These are phyloP conservation scores for Ilex asprella DNA, from an alignment of 257 asterid genomes.

Conservation along the genomic window DNA sequence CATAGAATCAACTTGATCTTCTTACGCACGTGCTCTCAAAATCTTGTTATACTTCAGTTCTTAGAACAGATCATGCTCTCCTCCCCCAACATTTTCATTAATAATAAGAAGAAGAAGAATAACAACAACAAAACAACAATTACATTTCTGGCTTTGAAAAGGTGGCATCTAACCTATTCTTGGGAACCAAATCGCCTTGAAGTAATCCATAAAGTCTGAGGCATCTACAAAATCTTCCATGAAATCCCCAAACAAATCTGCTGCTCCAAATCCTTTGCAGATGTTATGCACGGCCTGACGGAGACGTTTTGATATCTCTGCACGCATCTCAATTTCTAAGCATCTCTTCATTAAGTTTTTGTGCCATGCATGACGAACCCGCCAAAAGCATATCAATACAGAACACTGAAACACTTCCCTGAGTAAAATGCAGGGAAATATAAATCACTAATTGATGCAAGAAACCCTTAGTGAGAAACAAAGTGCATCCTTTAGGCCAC, in stretches of 20 bases:
- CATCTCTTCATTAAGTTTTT: slow-evolving; percentile 67
- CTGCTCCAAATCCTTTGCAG: slow-evolving; percentile 48
- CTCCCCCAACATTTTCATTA: too few species aligned
- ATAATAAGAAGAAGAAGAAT: too few species aligned
- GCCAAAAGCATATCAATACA: slow-evolving; percentile 84
- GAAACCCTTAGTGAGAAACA: slow-evolving; percentile 3
- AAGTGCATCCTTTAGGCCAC: background rate
- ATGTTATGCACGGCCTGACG: slow-evolving; percentile 45
- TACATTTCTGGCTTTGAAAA: background rate
- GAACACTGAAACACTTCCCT: slow-evolving; percentile 91
- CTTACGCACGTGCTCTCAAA: too few species aligned
- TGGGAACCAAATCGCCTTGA: slow-evolving; percentile 83
- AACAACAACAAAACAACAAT: too few species aligned
- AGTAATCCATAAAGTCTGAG: slow-evolving; percentile 73
- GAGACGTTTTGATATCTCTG: slow-evolving; percentile 50
- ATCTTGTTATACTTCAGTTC: too few species aligned
- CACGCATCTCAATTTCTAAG: slow-evolving; percentile 43
- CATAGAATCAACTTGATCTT: background rate
- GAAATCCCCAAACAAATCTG: slow-evolving; percentile 41
- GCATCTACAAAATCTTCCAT: slow-evolving; percentile 48
- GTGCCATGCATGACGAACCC: slow-evolving; percentile 93
- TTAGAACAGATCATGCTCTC: too few species aligned
- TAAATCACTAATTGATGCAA: slow-evolving; percentile 17
- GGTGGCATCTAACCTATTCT: slow-evolving; percentile 47
- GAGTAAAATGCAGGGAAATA: slow-evolving; percentile 9